Evolutionary conservation across 73 alveolate genomes (phyloP).

Genomic region (Stentor coeruleus): DNA sequence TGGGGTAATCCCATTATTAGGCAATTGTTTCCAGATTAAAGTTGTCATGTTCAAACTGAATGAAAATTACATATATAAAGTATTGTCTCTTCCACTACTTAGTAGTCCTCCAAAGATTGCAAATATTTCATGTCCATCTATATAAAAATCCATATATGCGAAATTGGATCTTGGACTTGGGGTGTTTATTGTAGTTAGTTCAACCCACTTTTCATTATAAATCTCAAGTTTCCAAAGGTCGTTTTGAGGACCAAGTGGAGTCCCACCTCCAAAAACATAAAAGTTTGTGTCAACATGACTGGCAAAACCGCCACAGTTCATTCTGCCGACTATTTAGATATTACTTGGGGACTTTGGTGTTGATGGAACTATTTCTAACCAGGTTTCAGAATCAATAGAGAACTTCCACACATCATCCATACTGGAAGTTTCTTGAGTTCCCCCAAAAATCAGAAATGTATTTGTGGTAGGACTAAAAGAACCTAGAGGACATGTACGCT

Average conservation of each 20-base stretch:
- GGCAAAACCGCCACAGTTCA: background rate
- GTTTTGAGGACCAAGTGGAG: background rate
- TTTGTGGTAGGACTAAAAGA: no score
- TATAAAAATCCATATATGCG: background rate
- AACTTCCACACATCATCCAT: conserved; percentile 14
- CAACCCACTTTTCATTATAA: background rate
- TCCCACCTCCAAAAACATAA: background rate
- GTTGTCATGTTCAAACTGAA: background rate
- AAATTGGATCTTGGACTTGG: background rate
- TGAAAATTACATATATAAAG: background rate
- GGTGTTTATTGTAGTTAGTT: background rate
- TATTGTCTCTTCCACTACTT: background rate
- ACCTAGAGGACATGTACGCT: no score
- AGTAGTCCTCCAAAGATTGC: background rate
- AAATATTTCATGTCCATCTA: background rate
- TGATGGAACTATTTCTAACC: background rate
- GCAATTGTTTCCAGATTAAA: background rate
- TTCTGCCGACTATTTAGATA: background rate
- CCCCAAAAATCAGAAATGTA: no score
- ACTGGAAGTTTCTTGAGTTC: no score
- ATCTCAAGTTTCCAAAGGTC: conserved; percentile 3
- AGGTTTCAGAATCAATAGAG: background rate
- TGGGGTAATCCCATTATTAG: background rate
- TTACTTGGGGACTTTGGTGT: background rate
- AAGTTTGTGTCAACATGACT: background rate